Percentiles rank a stretch among this genome's conserved stretches.
Conservation (phyloP, 2,329 filamentous ascomycete species). For the Xylaria sp. region DNA sequence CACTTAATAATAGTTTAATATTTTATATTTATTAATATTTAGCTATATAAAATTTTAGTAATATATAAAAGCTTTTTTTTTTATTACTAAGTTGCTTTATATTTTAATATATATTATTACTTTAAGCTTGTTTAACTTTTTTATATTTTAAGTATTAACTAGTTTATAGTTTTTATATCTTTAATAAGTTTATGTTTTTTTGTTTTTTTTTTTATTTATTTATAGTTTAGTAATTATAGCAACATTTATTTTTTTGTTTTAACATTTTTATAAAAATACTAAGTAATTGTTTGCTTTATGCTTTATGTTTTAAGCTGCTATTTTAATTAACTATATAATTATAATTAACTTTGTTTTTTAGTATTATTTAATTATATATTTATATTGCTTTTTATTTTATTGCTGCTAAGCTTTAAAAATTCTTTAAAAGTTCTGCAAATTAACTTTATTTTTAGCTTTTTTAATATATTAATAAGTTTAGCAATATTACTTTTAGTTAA, state of each 20-base stretch:
- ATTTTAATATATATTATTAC: constrained; percentile 22
- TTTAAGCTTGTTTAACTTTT: constrained; percentile 9
- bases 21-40: constrained; percentile 16
- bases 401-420: neutral
- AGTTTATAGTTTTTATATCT: constrained; percentile 9
- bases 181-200: constrained; percentile 17
- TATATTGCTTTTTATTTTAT: neutral
- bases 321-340: too few species aligned
- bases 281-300: constrained; percentile 18
- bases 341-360: neutral
- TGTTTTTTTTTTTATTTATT: constrained; percentile 17
- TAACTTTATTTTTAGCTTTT: neutral
- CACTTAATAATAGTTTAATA: constrained; percentile 19
- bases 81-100: neutral
- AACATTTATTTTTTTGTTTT: constrained; percentile 25
- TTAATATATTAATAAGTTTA: neutral
- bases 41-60: constrained; percentile 23
- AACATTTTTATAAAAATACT: constrained; percentile 16
- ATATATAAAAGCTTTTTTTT: constrained; percentile 11
- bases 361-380: constrained; percentile 6
- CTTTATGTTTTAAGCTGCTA: constrained; percentile 2
- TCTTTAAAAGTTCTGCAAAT: neutral
- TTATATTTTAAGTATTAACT: constrained; percentile 13
- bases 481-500: constrained; percentile 2
- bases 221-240: constrained; percentile 23